These are phyloP conservation scores for Sextonia rubra DNA, from an alignment of 164 flowering plant species.

Conservation along the genomic window DNA sequence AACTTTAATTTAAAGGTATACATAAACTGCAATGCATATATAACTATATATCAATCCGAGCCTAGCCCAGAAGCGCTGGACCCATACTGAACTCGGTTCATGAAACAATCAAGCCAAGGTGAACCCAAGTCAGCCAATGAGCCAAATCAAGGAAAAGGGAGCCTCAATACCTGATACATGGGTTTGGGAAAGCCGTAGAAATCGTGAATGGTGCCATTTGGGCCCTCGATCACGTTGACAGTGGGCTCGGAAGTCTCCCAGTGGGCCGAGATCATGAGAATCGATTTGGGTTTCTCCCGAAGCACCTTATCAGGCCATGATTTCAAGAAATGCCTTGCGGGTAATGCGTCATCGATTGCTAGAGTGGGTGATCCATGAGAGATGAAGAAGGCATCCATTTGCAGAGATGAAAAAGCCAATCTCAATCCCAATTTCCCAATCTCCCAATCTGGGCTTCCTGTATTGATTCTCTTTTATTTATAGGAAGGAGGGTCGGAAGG, in stretches of 20 bases:
- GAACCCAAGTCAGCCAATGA: background rate
- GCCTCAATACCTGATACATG: slow-evolving; percentile 63
- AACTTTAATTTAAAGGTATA: too few species aligned
- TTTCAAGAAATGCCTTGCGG: slow-evolving; percentile 45
- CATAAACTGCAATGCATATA: too few species aligned
- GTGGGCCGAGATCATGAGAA: slow-evolving; percentile 75
- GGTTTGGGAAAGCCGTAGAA: slow-evolving; percentile 72
- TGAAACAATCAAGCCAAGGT: background rate
- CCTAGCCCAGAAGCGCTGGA: too few species aligned
- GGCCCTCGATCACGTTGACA: slow-evolving; percentile 39
- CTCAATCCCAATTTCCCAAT: too few species aligned
- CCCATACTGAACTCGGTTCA: too few species aligned
- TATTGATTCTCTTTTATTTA: background rate
- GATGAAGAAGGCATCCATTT: slow-evolving; percentile 29
- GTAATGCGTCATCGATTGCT: slow-evolving; percentile 26
- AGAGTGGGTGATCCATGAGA: slow-evolving; percentile 31
- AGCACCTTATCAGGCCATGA: slow-evolving; percentile 39
- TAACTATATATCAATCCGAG: too few species aligned
- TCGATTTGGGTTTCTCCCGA: slow-evolving; percentile 41
- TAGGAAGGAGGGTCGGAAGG: too few species aligned
- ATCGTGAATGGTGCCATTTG: slow-evolving; percentile 60
- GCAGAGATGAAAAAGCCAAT: too few species aligned
- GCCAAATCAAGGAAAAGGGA: background rate
- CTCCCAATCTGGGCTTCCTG: background rate
- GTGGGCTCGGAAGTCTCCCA: slow-evolving; percentile 71